Evolutionary conservation across 176 grass and related monocot species (phyloP), one percentile per base, ranked within the genome.

Genomic region (Panicum miliaceum): DNA sequence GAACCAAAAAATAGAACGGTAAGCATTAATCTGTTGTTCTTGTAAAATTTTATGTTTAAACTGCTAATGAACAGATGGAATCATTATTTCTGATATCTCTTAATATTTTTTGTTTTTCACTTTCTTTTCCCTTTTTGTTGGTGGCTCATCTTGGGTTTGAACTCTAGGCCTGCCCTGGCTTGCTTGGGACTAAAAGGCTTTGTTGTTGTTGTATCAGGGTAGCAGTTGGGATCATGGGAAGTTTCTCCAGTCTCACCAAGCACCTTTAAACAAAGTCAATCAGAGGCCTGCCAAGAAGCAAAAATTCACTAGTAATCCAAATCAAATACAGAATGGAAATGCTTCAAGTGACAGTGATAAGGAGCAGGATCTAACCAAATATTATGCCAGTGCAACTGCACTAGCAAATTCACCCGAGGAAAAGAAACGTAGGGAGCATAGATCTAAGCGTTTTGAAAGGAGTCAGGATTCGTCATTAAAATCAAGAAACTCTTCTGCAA

Each of bases 381-480:
- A 92, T 86, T 92, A 92, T 82, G 66, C 91, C 13, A 93, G 77
- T 85, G 96, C 93, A 70, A 90, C 83, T 12, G 64, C 93, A 80
- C 26, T 95, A 79, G 91, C 91, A 70, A 89, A 93, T 79, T 91
- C 86, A 62, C 93, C 89, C 18, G 96, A 98, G 77, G 96, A 98
- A 90, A 95, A 90, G 87, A 98, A 75, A 84, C 92, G 85, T 65
- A 86, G 96, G 60, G 96, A 98, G 77, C 87, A 94, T 88, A 92
- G 96, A 38, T 95, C 87, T 78, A 98, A 95, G 76, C 92, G 96
- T 65, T 98, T 98, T 81, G 96, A 98, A 72, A 98, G 83, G 73
- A 85, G 56, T 65, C 85, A 86, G 69, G 82, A 82, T 80, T 77
- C 83, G 72, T 73, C 86, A 62, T 47, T 37, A 78, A 89, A 90